Evolutionary conservation across 768 basidiomycete genomes (phyloP), one percentile per base, ranked within the genome.

Genomic region (Lactifluus volemus): DNA sequence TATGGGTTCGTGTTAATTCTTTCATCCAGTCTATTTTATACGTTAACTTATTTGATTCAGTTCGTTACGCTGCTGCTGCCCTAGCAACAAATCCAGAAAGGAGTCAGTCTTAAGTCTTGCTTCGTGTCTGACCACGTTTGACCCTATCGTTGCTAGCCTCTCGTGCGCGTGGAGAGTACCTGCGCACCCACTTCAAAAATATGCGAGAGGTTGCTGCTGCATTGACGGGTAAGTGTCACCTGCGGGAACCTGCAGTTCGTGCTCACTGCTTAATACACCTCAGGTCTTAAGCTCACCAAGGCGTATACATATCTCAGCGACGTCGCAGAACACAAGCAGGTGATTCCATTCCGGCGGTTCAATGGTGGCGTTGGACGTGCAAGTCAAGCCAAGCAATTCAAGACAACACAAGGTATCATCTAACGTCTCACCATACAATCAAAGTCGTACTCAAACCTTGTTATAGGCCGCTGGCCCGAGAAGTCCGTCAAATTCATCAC

Each of bases 181-280:
- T 97, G 72, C 91, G 95, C 70, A 98, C 97, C 51, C 96, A 98
- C 81, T 99, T 97, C 86, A 99, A 99, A 88, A 99, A 98, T 84
- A 98, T 97, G 92, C 87, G 92, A 65, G 97, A 99, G 78, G 97
- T 98, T 59, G 95, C 91, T 54, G 96, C 96, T 66, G 93, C 90
- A 67, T 80, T 98, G 66, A 83, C 86, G 67, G 95, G 94, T 92
- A 66, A 70, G 81, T 44, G 15, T 11, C 14, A 17, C n/a, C 34
- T 53, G 47, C 5, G 4, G 11, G 25, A n/a, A 10, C 25, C 15
- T 8, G 19, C n/a, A 48, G 29, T 12, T 10, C 3, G 38, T 36
- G 6, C 25, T 44, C 29, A 53, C 54, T 57, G 53, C 59, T 58
- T 66, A 19, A n/a, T 11, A 29, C 32, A 45, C 32, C 42, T n/a